Percentiles rank a stretch among this genome's conserved stretches.
Conservation (phyloP, 2,329 filamentous ascomycete genomes). For the Cercospora zeina region DNA sequence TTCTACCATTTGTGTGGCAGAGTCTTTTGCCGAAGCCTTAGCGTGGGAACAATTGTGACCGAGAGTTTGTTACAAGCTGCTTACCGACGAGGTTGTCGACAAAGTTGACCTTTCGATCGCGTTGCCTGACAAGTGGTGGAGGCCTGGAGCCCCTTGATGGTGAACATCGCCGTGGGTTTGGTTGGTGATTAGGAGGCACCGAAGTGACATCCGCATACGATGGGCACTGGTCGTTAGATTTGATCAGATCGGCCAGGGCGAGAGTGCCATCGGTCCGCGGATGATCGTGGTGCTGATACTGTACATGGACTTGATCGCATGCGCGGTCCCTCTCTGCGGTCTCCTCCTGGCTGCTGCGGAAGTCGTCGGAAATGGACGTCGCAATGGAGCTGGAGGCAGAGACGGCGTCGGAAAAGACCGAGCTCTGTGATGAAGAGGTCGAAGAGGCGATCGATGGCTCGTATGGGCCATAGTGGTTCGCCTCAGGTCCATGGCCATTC, state of each 20-base stretch:
- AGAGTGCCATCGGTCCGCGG: conserved; percentile 16
- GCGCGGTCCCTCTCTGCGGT: conserved; percentile 29
- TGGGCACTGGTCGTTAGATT: conserved; percentile 27
- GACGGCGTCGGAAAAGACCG: conserved; percentile 69
- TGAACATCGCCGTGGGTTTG: conserved; percentile 61
- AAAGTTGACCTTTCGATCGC: conserved; percentile 89
- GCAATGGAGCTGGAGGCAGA: conserved; percentile 55
- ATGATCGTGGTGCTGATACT: conserved; percentile 20
- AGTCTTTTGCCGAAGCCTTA: conserved; percentile 63
- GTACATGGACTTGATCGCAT: conserved; percentile 31
- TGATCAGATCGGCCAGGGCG: conserved; percentile 17
- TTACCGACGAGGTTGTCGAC: conserved; percentile 98
- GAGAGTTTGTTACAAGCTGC: conserved; percentile 43
- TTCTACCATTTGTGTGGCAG: conserved; percentile 94
- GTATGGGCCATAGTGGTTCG: conserved; percentile 55
- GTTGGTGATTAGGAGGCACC: conserved; percentile 60
- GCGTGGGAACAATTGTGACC: conserved; percentile 38
- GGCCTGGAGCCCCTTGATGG: conserved; percentile 61
- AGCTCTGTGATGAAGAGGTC: conserved; percentile 73
- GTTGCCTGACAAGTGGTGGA: conserved; percentile 78
- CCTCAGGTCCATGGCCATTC: conserved; percentile 40
- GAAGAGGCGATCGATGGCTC: conserved; percentile 71
- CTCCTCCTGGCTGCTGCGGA: conserved; percentile 49
- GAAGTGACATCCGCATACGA: conserved; percentile 45
- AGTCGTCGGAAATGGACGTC: conserved; percentile 60